Base-by-base conservation (phyloP, 306 rosid genomes). In the Cicer chorassanicum region DNA sequence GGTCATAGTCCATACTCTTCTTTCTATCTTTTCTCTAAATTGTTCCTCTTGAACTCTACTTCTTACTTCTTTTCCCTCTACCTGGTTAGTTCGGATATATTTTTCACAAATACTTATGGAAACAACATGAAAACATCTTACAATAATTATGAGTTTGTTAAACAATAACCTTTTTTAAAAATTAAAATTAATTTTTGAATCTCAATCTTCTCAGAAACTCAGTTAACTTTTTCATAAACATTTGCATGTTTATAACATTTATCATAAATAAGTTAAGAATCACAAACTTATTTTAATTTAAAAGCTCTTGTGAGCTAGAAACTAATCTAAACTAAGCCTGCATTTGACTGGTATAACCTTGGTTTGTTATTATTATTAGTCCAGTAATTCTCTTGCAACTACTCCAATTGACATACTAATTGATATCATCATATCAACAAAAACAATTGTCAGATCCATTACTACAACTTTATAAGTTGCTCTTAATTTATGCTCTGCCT, bases 21-120 rank as follows among this genome's bases (percentile, higher is more conserved):
- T 38, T 7, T 75, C 63, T 48, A 63, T 3, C 41, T 38, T 46
- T 36, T 62, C 34, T 18, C 12, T 12, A 11, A 51, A 75, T 5
- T 51, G 65, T 64, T 64, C 29, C 53, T 64, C 65, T 12, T 7
- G 21, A 71, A 6, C 56, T 51, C 73, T 75, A 53, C 63, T 74
- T 62, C 21, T 19, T 51, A 65, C 55, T 18, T 51, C 15, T 64
- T 16, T 19, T 13, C 68, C 68, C 24, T 38, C 24, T 8, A 62
- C 19, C 24, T 21, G 14, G 13, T 19, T 15, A 62, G 24, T 8
- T 38, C 13, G 1, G 34, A 40, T 63, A 63, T 39, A 63, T 9
- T 14, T n/a, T 38, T 2, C 68, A 7, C 48, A 5, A 16, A 41
- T 9, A 60, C 24, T 38, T 38, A n/a, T 0, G 49, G 10, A n/a